These are phyloP conservation scores for Euphorbia schlechtendalii DNA, from an alignment of 441 rosid species.

Conservation along the genomic window DNA sequence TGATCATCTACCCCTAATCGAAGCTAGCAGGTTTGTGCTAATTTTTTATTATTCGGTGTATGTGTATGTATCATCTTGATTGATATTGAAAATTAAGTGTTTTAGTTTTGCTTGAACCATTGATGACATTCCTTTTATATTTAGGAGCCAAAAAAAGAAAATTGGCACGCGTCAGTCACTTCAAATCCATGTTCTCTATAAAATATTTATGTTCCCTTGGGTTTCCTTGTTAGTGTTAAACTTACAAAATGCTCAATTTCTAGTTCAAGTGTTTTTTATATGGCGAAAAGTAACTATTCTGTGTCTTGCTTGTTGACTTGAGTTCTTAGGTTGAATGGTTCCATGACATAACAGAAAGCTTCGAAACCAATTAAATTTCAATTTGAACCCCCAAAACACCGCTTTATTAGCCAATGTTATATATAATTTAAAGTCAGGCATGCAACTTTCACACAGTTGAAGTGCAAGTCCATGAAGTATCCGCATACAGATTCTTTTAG, in stretches of 20 bases:
- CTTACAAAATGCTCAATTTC: neutral
- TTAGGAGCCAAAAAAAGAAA: neutral
- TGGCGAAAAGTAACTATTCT: neutral
- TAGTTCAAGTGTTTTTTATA: neutral
- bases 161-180: neutral
- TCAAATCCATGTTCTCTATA: neutral
- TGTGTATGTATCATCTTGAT: neutral
- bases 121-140: neutral
- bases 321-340: neutral
- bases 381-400: neutral
- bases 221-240: neutral
- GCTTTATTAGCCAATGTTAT: too few relatives aligned
- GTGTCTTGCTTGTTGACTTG: neutral
- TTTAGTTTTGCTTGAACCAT: neutral
- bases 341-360: neutral
- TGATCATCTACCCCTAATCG: slow-evolving; percentile 83
- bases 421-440: neutral
- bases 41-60: neutral
- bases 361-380: neutral
- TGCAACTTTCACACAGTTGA: neutral
- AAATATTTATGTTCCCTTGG: neutral
- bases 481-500: neutral
- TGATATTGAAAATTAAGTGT: neutral
- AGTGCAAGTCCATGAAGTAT: neutral
- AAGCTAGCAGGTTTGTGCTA: slow-evolving; percentile 79